A percentile compares a stretch with the other conserved stretches of the same genome.
phyloP scores from a whole-genome alignment of 108 stramenopile genomes.

The Asterionellopsis glacialis region DNA sequence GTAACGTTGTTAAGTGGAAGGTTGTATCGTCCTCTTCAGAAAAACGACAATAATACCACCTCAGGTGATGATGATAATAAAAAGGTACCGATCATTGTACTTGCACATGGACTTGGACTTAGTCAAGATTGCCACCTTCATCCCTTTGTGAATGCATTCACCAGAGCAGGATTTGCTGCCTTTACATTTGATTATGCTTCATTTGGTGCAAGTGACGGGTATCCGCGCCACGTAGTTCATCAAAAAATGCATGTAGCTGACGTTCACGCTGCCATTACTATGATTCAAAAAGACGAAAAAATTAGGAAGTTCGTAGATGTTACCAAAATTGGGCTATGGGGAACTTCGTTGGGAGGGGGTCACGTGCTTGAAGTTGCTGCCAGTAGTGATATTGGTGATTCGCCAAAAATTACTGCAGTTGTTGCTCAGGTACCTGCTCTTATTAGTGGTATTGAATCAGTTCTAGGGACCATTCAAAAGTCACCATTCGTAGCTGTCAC shows the following conservation, averaged over 20 bases:
- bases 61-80: too few relatives aligned
- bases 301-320: conserved; percentile 5
- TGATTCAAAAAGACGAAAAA: background rate
- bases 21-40: too few relatives aligned
- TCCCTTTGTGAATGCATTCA: conserved; percentile 16
- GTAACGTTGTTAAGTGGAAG: too few relatives aligned
- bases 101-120: conserved; percentile 25
- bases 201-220: conserved; percentile 18
- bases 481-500: background rate
- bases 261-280: conserved; percentile 11
- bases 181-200: conserved; percentile 33
- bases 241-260: conserved; percentile 11
- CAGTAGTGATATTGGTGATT: background rate
- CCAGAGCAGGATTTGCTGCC: conserved; percentile 13
- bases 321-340: conserved; percentile 17
- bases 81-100: conserved; percentile 11
- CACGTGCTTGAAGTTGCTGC: conserved; percentile 20
- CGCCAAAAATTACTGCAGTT: conserved; percentile 11
- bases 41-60: too few relatives aligned
- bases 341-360: conserved; percentile 27
- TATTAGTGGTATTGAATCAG: conserved; percentile 7
- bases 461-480: conserved; percentile 7
- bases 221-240: conserved; percentile 16
- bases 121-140: conserved; percentile 15
- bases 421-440: conserved; percentile 21